Conservation (phyloP, 345 rosid genomes). For the Rubroshorea leprosula region DNA sequence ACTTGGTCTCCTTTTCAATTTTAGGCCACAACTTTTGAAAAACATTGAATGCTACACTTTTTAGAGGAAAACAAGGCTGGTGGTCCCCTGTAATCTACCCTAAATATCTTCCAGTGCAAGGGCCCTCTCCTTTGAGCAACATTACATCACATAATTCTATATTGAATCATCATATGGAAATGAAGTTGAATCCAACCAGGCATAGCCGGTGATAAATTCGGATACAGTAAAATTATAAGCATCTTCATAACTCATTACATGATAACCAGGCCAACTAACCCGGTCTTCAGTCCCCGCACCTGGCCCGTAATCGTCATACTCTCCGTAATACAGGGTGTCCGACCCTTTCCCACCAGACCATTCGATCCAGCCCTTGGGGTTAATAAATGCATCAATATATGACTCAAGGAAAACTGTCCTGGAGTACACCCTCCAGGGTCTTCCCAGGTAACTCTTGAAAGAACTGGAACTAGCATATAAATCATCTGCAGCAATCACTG, state of each 20-base stretch:
- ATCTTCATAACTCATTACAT: conserved; percentile 53
- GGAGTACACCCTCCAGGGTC: conserved; percentile 70
- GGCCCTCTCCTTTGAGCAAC: too few species aligned
- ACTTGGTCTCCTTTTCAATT: too few species aligned
- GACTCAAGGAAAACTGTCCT: conserved; percentile 60
- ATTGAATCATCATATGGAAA: conserved; percentile 69
- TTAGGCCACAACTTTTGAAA: too few species aligned
- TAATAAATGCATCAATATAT: conserved; percentile 57
- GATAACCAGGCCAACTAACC: conserved; percentile 70
- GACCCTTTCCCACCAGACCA: conserved; percentile 48
- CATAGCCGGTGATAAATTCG: conserved; percentile 61
- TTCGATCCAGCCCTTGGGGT: conserved; percentile 55
- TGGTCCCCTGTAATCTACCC: too few species aligned
- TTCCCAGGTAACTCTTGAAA: conserved; percentile 64
- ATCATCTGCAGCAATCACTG: conserved; percentile 52
- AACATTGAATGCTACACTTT: too few species aligned
- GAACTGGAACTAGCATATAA: conserved; percentile 23
- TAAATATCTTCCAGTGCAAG: too few species aligned
- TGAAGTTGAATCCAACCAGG: conserved; percentile 75
- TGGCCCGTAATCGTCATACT: conserved; percentile 71
- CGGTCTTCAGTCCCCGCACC: conserved; percentile 57
- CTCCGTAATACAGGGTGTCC: conserved; percentile 65
- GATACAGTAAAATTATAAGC: conserved; percentile 64
- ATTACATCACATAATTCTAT: conserved; percentile 17
- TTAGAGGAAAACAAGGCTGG: too few species aligned